Evolutionary conservation across 2,329 filamentous ascomycete species (phyloP).

Genomic region (Diaporthe vexans): DNA sequence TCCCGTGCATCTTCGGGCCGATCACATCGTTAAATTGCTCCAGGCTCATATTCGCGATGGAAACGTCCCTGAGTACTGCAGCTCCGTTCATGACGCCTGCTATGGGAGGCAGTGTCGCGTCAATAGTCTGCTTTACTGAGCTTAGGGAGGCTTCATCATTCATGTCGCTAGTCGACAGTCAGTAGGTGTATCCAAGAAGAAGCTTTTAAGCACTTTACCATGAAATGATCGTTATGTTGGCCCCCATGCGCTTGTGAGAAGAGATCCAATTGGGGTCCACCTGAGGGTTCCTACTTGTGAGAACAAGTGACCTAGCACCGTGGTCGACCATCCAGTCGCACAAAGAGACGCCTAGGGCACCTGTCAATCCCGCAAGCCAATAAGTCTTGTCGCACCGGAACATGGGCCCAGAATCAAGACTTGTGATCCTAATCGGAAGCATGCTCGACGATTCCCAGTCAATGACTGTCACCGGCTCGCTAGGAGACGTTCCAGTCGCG

Average conservation of each 20-base stretch:
- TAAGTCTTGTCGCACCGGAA: conserved; percentile 48
- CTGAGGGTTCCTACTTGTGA: conserved; percentile 56
- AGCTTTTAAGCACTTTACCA: neutral
- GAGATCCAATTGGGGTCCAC: conserved; percentile 49
- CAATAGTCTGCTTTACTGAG: conserved; percentile 35
- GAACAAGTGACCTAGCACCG: conserved; percentile 54
- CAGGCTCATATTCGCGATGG: conserved; percentile 44
- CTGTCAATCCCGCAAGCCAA: conserved; percentile 51
- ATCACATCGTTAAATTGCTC: conserved; percentile 42
- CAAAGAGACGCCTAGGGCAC: conserved; percentile 54
- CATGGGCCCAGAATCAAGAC: neutral
- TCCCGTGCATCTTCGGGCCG: conserved; percentile 47
- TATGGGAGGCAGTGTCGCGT: conserved; percentile 41
- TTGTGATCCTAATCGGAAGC: neutral
- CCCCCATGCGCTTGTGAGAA: neutral
- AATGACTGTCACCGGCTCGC: neutral
- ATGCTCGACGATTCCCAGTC: neutral
- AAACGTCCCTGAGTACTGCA: conserved; percentile 45
- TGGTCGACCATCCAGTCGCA: conserved; percentile 55
- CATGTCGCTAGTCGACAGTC: conserved; percentile 34
- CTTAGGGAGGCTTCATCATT: conserved; percentile 38
- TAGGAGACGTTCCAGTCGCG: neutral
- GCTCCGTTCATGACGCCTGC: conserved; percentile 45
- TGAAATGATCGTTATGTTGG: neutral
- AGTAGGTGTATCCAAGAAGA: neutral